These are phyloP conservation scores for Debaryomyces sp. DNA, from an alignment of 1,139 yeast species.

Conservation along the genomic window DNA sequence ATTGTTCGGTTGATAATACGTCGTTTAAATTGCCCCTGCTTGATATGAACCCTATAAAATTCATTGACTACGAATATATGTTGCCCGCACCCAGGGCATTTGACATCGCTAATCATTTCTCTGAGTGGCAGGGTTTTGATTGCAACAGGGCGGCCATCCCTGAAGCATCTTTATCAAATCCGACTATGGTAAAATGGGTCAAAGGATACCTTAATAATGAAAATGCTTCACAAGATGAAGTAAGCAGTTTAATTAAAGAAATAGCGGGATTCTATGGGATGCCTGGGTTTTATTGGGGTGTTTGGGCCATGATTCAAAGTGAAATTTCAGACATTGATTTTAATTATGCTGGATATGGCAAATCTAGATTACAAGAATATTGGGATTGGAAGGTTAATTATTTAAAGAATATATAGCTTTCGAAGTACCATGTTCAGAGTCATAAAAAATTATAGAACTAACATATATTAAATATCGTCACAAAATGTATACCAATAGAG, in stretches of 20 bases:
- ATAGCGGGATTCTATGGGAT: conserved; percentile 67
- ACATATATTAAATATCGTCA: not conserved
- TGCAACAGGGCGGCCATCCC: conserved; percentile 68
- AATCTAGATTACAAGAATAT: conserved; percentile 64
- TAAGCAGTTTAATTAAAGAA: conserved; percentile 51
- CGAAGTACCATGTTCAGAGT: not conserved
- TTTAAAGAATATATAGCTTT: not conserved
- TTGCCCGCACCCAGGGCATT: conserved; percentile 80
- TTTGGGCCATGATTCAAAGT: conserved; percentile 81
- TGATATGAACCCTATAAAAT: conserved; percentile 53
- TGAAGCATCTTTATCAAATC: conserved; percentile 45
- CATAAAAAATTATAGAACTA: not conserved
- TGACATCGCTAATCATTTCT: conserved; percentile 81
- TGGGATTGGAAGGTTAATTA: conserved; percentile 62
- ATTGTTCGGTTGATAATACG: conserved; percentile 18
- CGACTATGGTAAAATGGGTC: conserved; percentile 57
- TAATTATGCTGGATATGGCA: conserved; percentile 66
- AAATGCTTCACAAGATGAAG: conserved; percentile 26
- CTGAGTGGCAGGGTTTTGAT: conserved; percentile 87
- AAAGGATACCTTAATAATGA: conserved; percentile 45
- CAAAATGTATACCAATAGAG: conserved; percentile 5
- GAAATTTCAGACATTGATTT: conserved; percentile 73
- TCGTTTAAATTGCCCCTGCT: conserved; percentile 27
- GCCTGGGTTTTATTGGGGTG: conserved; percentile 87
- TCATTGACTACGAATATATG: conserved; percentile 83